phyloP scores from a whole-genome alignment of 352 stramenopile genomes.

The Peronospora destructor region DNA sequence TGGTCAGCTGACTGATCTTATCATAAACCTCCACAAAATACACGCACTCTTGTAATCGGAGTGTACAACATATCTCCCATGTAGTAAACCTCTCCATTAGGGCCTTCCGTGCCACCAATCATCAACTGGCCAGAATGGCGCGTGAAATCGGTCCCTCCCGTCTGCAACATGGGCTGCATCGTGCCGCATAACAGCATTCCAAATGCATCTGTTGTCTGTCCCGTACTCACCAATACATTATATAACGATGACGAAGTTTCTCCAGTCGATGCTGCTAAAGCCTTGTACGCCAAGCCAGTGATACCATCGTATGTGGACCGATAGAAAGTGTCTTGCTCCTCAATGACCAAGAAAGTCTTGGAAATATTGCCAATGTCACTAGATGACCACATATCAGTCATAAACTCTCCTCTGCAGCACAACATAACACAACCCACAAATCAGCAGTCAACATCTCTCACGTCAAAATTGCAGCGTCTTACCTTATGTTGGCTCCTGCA shows the following conservation, averaged over 20 bases:
- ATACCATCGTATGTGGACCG: slow-evolving; percentile 72
- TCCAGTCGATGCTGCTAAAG: slow-evolving; percentile 37
- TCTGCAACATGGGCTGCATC: slow-evolving; percentile 57
- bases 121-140: slow-evolving; percentile 56
- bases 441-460: slow-evolving; percentile 6
- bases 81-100: slow-evolving; percentile 52
- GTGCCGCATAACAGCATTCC: slow-evolving; percentile 72
- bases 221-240: slow-evolving; percentile 39
- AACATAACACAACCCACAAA: slow-evolving; percentile 1
- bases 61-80: slow-evolving; percentile 70
- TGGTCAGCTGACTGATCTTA: slow-evolving; percentile 1
- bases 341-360: slow-evolving; percentile 71
- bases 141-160: slow-evolving; percentile 35
- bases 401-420: slow-evolving; percentile 49
- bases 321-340: slow-evolving; percentile 71
- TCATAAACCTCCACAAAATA: not conserved
- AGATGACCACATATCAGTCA: slow-evolving; percentile 63
- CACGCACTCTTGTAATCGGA: slow-evolving; percentile 49
- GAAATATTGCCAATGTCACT: slow-evolving; percentile 40
- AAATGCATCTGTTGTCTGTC: slow-evolving; percentile 47
- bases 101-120: slow-evolving; percentile 54
- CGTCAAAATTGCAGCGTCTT: slow-evolving; percentile 10
- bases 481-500: slow-evolving; percentile 59
- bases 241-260: slow-evolving; percentile 50
- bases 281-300: slow-evolving; percentile 60